Conservation (phyloP, 176 grass and related monocot genomes). For the Eleusine coracana region DNA sequence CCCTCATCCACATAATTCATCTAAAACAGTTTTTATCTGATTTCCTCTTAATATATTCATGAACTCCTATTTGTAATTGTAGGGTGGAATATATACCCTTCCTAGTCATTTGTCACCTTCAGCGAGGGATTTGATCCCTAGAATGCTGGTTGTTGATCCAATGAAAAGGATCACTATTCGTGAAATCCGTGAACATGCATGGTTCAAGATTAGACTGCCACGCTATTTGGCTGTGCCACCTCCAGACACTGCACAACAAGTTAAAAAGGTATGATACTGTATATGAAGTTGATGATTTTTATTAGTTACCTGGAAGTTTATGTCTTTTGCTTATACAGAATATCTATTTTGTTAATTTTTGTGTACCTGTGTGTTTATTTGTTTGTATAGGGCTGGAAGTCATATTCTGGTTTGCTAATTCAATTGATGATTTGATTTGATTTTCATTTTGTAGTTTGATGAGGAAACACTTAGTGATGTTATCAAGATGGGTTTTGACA, state of each 20-base stretch:
- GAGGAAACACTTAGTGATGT: constrained; percentile 82
- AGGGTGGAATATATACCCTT: constrained; percentile 93
- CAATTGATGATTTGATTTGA: constrained; percentile 10
- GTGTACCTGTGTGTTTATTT: neutral
- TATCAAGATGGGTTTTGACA: constrained; percentile 88
- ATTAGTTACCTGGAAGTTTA: neutral
- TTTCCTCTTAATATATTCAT: constrained; percentile 28
- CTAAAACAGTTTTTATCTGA: constrained; percentile 8
- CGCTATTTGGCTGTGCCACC: constrained; percentile 75
- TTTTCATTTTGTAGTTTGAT: constrained; percentile 69
- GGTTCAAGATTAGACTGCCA: constrained; percentile 72
- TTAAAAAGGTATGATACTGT: constrained; percentile 69
- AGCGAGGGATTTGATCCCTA: constrained; percentile 73
- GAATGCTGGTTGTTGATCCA: constrained; percentile 86
- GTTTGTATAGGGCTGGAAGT: neutral
- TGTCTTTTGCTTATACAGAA: neutral
- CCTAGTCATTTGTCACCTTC: constrained; percentile 77
- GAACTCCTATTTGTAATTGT: constrained; percentile 31
- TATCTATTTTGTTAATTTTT: neutral
- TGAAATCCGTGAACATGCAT: constrained; percentile 81
- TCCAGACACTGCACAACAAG: constrained; percentile 76
- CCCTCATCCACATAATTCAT: neutral
- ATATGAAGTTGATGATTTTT: neutral
- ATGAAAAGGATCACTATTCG: constrained; percentile 84
- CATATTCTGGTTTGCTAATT: constrained; percentile 1